Base-by-base conservation (phyloP, 305 asterid genomes). In the Lippia alba region DNA sequence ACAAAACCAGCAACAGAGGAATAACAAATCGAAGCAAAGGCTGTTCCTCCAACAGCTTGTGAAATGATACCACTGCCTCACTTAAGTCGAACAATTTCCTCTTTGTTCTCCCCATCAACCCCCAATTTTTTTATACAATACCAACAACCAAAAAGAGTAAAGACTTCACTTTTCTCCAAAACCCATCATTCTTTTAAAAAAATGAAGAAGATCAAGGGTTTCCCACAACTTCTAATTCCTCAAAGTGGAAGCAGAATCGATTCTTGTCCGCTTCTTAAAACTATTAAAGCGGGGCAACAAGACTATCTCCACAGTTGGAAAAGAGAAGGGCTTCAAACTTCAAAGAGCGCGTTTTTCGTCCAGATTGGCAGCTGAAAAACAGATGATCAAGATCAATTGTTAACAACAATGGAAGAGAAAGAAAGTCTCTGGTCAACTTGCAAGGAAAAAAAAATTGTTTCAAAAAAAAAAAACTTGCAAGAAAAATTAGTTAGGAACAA, bases 1-100 rank as follows among this genome's bases (percentile, higher is more conserved):
- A 95, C 62, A 87, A 74, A 68, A 91, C 66, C 0, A 95, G 60
- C 74, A 90, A 71, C 64, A 86, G 8, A 62, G 96, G 97, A 67
- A 92, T 74, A 48, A 75, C 74, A 71, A 79, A 70, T 14, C 91
- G 94, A 79, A 90, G 82, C 73, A 88, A 75, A 70, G 98, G 98
- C 70, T 83, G 92, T 46, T 95, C 90, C 66, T 78, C 84, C 51
- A 89, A 11, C 78, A 92, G 63, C 58, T 87, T 85, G 76, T 82
- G 77, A 80, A 86, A 81, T 61, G 83, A 85, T 60, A 76, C 86
- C 58, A 79, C 74, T 24, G 75, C 87, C 70, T 81, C 89, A 18
- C 76, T 82, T 69, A 76, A 73, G 57, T 84, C 83, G 69, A 84
- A 82, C 41, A 69, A 56, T 54, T 85, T 81, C 79, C 62, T 91